A percentile compares a stretch with the other conserved stretches of the same genome.
These are phyloP conservation scores for Wilcoxina mikolae DNA, from an alignment of 495 filamentous ascomycete genomes.

Conservation along the genomic window DNA sequence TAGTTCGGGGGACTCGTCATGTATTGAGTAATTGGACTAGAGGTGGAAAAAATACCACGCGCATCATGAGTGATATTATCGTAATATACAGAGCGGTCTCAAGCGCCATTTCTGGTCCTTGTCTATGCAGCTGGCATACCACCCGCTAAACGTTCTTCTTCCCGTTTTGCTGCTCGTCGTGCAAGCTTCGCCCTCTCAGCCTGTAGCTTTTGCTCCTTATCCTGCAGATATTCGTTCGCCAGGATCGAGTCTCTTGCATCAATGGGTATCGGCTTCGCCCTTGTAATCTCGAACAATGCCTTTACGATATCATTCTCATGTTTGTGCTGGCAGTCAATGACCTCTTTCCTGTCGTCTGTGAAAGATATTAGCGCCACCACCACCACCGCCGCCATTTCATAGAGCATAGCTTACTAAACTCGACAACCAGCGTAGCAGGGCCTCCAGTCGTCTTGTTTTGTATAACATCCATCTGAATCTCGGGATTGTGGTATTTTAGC, in stretches of 20 bases:
- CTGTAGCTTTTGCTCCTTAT: slow-evolving; percentile 35
- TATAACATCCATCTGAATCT: slow-evolving; percentile 64
- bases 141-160: slow-evolving; percentile 35
- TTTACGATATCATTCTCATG: slow-evolving; percentile 50
- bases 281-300: slow-evolving; percentile 52
- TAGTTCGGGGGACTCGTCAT: no score
- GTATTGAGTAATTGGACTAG: no score
- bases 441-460: slow-evolving; percentile 43
- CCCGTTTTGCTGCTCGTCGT: slow-evolving; percentile 44
- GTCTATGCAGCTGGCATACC: background rate
- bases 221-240: slow-evolving; percentile 44
- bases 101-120: no score
- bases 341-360: slow-evolving; percentile 19
- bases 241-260: slow-evolving; percentile 47
- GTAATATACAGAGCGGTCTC: no score
- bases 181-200: slow-evolving; percentile 45
- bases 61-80: no score
- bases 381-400: no score
- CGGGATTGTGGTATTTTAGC: slow-evolving; percentile 88
- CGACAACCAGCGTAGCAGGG: slow-evolving; percentile 58
- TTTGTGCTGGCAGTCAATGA: slow-evolving; percentile 50
- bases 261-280: slow-evolving; percentile 44
- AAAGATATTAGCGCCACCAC: background rate
- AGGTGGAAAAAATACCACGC: no score
- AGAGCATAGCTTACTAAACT: slow-evolving; percentile 41